Conservation (phyloP, 371 early-diverging fungal species). For the Fennellomyces sp. region DNA sequence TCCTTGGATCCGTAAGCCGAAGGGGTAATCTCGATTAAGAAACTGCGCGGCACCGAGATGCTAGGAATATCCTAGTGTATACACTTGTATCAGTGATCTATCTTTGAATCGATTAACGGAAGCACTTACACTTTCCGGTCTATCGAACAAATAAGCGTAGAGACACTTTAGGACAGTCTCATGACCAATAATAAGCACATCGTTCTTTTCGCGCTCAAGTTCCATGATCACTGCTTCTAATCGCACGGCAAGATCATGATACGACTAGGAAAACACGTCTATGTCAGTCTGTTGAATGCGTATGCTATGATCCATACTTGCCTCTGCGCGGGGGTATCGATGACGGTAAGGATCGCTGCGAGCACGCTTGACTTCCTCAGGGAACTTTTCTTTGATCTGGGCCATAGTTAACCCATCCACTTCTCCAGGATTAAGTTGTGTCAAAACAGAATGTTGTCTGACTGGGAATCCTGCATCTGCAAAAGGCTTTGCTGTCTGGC, state of each 20-base stretch:
- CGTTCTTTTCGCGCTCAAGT: constrained; percentile 76
- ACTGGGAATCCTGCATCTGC: constrained; percentile 48
- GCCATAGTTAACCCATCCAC: constrained; percentile 82
- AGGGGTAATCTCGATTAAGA: constrained; percentile 78
- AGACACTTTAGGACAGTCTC: constrained; percentile 72
- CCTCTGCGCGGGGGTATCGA: constrained; percentile 77
- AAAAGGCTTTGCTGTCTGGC: constrained; percentile 73
- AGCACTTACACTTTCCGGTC: constrained; percentile 42
- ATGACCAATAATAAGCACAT: constrained; percentile 78
- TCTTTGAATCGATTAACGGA: neutral
- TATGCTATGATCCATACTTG: too few species aligned
- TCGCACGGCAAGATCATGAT: constrained; percentile 62
- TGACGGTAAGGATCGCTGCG: constrained; percentile 71
- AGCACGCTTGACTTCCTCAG: constrained; percentile 71
- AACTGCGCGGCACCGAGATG: constrained; percentile 73
- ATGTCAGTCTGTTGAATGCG: too few species aligned
- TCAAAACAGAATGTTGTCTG: constrained; percentile 69
- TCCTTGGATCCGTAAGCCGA: constrained; percentile 80
- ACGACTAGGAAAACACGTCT: constrained; percentile 46
- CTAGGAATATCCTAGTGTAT: constrained; percentile 70
- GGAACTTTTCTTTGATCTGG: constrained; percentile 79
- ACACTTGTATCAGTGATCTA: neutral
- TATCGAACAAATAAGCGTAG: constrained; percentile 68
- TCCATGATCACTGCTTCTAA: constrained; percentile 70
- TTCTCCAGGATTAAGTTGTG: constrained; percentile 85